Evolutionary conservation across 805 yeast genomes (phyloP), one percentile per base, ranked within the genome.

Genomic region (Saccharomycopsis sp.): DNA sequence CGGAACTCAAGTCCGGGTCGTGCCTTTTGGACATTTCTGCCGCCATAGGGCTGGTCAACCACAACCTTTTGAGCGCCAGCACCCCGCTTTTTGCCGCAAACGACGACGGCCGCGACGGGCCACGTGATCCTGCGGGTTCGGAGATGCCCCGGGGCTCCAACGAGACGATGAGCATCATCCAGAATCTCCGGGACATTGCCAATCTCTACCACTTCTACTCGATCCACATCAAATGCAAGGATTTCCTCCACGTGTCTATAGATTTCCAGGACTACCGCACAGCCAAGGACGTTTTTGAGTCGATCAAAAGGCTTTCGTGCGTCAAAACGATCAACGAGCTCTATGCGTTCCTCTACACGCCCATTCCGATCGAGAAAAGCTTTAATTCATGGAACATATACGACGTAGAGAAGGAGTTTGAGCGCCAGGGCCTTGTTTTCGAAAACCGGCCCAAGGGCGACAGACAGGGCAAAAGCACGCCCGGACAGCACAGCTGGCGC

Each of bases 291-390:
- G 96, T 85, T 1, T 89, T 78, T 67, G 87, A 85, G 44, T 82
- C 88, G 57, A 75, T 94, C 54, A 78, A 85, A 73, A 79, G 79
- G 53, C 74, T 89, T 51, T 85, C 92, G 1, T 75, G 84, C 64
- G 65, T 84, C 64, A 64, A 81, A 50, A 71, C 73, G 62, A 64
- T 82, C 50, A 75, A 79, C 52, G 74, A 81, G 65, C 77, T 91
- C 34, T 92, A 92, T 68, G 97, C 97, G 1, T 92, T 82, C 66
- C 79, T 82, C 52, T 92, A 92, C 68, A 75, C 78, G 21, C 94
- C 97, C 5, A 89, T 89, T 53, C 75, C 79, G 21, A 73, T 85
- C 41, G 98, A 94, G 67, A 66, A 72, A 21, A 75, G 75, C 16
- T 75, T 80, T 29, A 75, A 84, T 59, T 85, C 96, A 14, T 92